Percentiles rank a stretch among this genome's conserved stretches.
Evolutionary conservation across 2,329 filamentous ascomycete genomes (phyloP).

Genomic region (Cercospora sp.): DNA sequence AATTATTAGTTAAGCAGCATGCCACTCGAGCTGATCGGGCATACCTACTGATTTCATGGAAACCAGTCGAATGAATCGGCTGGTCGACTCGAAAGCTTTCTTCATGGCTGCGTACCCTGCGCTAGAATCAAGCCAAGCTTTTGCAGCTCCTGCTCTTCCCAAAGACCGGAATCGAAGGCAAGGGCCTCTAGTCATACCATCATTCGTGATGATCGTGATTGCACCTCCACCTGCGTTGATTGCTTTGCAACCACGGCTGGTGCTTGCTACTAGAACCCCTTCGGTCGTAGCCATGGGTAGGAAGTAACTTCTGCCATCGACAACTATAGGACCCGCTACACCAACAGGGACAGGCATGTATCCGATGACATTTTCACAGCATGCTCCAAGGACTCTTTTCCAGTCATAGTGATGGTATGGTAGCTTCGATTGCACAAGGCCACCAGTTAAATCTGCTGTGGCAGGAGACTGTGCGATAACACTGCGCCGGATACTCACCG

Average conservation of each 20-base stretch:
- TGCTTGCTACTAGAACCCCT: slow-evolving; percentile 91
- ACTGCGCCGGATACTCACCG: slow-evolving; percentile 86
- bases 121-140: slow-evolving; percentile 93
- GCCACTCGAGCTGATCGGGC: neutral
- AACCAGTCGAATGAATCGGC: slow-evolving; percentile 86
- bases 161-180: slow-evolving; percentile 90
- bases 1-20: neutral
- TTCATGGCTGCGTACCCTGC: slow-evolving; percentile 80
- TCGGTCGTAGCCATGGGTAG: slow-evolving; percentile 98
- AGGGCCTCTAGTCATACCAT: slow-evolving; percentile 97
- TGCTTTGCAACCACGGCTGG: slow-evolving; percentile 91
- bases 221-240: slow-evolving; percentile 96
- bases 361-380: slow-evolving; percentile 97
- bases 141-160: slow-evolving; percentile 84
- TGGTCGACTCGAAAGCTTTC: slow-evolving; percentile 94
- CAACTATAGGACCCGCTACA: slow-evolving; percentile 87
- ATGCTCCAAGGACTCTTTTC: slow-evolving; percentile 89
- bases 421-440: slow-evolving; percentile 79
- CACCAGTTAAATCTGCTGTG: slow-evolving; percentile 70
- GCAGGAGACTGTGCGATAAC: slow-evolving; percentile 84
- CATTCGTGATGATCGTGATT: slow-evolving; percentile 83
- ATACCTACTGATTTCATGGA: slow-evolving; percentile 69
- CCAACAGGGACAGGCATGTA: slow-evolving; percentile 91
- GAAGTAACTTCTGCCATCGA: slow-evolving; percentile 95
- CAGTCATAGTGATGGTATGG: slow-evolving; percentile 94